These are phyloP conservation scores for Claviceps arundinis DNA, from an alignment of 2,329 filamentous ascomycete species.

Conservation along the genomic window DNA sequence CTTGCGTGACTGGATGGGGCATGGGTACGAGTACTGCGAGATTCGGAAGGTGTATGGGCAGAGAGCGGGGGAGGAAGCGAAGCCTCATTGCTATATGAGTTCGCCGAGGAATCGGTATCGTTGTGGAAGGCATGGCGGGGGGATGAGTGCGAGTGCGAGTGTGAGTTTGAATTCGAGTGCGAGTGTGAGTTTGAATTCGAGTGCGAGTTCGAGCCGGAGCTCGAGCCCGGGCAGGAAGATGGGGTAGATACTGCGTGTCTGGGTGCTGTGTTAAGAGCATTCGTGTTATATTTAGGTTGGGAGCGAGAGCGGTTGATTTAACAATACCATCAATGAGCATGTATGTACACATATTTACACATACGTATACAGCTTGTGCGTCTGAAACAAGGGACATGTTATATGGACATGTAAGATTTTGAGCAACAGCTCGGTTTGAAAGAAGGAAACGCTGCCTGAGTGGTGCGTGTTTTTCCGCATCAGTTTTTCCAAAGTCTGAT, in stretches of 20 bases:
- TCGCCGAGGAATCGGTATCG: slow-evolving; percentile 44
- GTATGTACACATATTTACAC: too few species aligned
- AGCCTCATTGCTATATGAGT: slow-evolving; percentile 43
- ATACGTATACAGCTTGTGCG: too few species aligned
- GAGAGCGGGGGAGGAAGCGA: slow-evolving; percentile 31
- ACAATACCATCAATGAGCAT: too few species aligned
- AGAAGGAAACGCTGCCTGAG: too few species aligned
- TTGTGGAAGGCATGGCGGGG: slow-evolving; percentile 40
- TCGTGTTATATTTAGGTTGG: neutral
- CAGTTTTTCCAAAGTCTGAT: too few species aligned
- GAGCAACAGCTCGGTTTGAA: too few species aligned
- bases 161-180: too few species aligned
- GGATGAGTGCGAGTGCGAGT: too few species aligned
- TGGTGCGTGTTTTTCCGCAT: too few species aligned
- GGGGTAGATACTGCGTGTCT: neutral
- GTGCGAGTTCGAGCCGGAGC: neutral
- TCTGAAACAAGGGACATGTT: too few species aligned
- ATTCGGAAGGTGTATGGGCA: slow-evolving; percentile 44
- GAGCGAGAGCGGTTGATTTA: neutral
- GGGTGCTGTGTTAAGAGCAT: neutral
- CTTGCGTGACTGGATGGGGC: slow-evolving; percentile 45
- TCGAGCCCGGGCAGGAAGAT: slow-evolving; percentile 9
- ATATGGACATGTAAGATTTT: too few species aligned
- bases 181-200: too few species aligned
- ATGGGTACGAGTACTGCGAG: slow-evolving; percentile 44